phyloP scores from a whole-genome alignment of 306 rosid species.

The Myrica gale region DNA sequence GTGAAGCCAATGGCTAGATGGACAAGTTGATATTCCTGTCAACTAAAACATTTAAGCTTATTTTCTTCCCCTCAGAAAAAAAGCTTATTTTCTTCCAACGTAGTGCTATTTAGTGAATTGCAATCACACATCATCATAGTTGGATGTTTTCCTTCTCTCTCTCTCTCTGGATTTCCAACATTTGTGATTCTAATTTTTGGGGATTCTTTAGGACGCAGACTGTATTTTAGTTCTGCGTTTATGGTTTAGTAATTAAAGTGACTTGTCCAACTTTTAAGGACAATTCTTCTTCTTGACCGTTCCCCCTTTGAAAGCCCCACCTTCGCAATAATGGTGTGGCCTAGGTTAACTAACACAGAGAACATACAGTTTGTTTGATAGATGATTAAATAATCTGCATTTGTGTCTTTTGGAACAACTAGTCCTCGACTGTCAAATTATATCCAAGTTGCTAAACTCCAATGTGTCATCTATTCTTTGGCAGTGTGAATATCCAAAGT shows the following conservation, averaged over 20 bases:
- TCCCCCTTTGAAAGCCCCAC: too few relatives aligned
- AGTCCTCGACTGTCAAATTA: not conserved
- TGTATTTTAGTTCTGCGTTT: not conserved
- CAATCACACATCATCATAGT: too few relatives aligned
- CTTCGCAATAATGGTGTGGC: too few relatives aligned
- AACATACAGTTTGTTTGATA: not conserved
- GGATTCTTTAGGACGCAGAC: not conserved
- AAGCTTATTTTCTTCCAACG: not conserved
- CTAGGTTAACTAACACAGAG: too few relatives aligned
- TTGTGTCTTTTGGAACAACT: not conserved
- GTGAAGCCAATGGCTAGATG: not conserved
- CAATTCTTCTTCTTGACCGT: too few relatives aligned
- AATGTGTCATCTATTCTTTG: slow-evolving; percentile 20
- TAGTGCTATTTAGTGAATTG: not conserved
- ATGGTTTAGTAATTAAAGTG: not conserved
- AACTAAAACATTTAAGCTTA: not conserved
- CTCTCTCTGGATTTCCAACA: not conserved
- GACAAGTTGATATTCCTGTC: not conserved
- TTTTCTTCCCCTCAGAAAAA: too few relatives aligned
- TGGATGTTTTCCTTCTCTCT: not conserved
- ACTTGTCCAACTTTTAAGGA: not conserved
- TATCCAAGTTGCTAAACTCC: slow-evolving; percentile 4
- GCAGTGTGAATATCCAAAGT: slow-evolving; percentile 84
- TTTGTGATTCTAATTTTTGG: not conserved
- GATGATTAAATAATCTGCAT: not conserved